Base-by-base conservation (phyloP, 495 filamentous ascomycete genomes). In the Talaromyces liani region DNA sequence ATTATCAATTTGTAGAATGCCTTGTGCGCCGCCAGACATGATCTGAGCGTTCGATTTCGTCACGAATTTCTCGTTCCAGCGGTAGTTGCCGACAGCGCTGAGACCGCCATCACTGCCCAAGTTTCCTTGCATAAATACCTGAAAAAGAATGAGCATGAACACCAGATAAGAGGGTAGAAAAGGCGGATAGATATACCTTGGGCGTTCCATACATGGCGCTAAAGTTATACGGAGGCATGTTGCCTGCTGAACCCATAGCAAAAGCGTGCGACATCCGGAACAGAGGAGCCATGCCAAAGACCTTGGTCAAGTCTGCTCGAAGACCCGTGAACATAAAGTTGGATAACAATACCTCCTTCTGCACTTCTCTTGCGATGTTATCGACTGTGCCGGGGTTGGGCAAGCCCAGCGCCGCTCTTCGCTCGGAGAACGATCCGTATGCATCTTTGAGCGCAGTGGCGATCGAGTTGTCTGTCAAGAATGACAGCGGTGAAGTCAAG, bases 211-310 rank as follows among this genome's bases (percentile, higher is more conserved):
- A 97, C 70, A 99, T 84, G 61, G 91, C 91, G 62, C 91, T 90
- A 77, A 97, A 97, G 49, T 89, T 89, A 75, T 99, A 99, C 39
- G 95, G 95, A 70, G 91, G 91, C 73, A 93, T 77, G 65, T 78
- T 80, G 58, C 87, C 85, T 71, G 94, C 89, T 16, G 84, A 84
- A 63, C 95, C 93, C 87, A 97, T 91, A 33, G 93, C 85, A 73
- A 99, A 94, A 60, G 93, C 88, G 82, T 99, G 95, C 58, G 93
- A 96, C 64, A 97, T 88, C 75, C 97, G 93, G 84, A 99, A 99
- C 69, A 98, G 79, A 55, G 94, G 95, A 66, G 86, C 84, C 71
- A 96, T 83, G 80, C 91, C 91, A 79, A 97, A 93, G 68, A 90
- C 88, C 83, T 97, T 99, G 66, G 89, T 96, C 70, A 98, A 77